phyloP scores from a whole-genome alignment of 306 rosid species.

The Crotalaria pallida region DNA sequence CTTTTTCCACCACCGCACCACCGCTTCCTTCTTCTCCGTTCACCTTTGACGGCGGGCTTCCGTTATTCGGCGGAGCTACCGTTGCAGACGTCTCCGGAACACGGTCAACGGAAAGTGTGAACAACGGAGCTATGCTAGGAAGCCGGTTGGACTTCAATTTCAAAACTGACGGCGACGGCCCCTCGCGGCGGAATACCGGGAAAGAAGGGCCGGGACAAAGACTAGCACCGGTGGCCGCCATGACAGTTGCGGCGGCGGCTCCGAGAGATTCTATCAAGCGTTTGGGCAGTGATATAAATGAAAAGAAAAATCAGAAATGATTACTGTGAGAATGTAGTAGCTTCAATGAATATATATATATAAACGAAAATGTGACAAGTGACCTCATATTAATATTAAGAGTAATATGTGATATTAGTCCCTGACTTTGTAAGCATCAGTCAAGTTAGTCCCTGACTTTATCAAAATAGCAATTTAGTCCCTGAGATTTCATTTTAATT shows the following conservation, averaged over 20 bases:
- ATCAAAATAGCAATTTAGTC: too few species aligned
- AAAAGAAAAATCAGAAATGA: not conserved
- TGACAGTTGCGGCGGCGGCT: not conserved
- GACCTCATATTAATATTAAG: too few species aligned
- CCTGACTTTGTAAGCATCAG: too few species aligned
- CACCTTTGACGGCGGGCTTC: not conserved
- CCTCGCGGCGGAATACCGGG: constrained; percentile 8
- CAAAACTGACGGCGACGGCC: not conserved
- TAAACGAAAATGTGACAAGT: not conserved
- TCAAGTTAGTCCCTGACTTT: too few species aligned
- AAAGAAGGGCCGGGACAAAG: constrained; percentile 12
- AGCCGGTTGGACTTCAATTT: constrained; percentile 10
- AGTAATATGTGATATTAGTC: too few species aligned
- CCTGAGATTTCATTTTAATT: too few species aligned
- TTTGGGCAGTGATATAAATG: not conserved
- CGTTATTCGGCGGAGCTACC: not conserved
- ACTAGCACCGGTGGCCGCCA: constrained; percentile 40
- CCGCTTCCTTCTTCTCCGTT: not conserved
- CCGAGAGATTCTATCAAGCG: not conserved
- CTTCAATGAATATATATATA: not conserved
- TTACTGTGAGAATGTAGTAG: not conserved
- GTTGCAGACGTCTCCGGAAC: not conserved
- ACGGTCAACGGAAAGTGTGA: constrained; percentile 32
- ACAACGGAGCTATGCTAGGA: not conserved
- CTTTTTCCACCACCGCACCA: not conserved